Evolutionary conservation across 2,329 filamentous ascomycete genomes (phyloP), one percentile per base, ranked within the genome.

Genomic region (Nemania bipapillata): DNA sequence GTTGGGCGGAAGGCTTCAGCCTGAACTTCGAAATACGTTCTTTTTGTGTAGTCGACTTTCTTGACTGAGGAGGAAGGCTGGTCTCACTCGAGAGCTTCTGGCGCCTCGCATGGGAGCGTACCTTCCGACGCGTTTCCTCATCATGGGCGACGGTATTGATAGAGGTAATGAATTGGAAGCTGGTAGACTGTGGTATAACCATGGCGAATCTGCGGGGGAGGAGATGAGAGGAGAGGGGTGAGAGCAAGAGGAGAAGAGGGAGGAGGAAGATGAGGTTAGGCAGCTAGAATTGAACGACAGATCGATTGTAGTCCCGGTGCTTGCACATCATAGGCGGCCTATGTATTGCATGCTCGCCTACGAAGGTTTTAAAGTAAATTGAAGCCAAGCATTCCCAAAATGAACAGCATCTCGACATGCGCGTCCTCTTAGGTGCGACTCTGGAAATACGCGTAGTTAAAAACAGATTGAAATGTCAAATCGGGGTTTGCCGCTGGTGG

Each of bases 121-220:
- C 77, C 58, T 73, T 77, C n/a, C 77, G 76, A 47, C 77, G 76
- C 26, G 77, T 79, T 66, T 79, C 77, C n/a, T 78, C 77, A 71
- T 78, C 76, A 55, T 77, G 77, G 49, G 74, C 71, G 55, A 79
- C 77, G 12, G 77, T 79, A 65, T 78, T 79, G 68, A 79, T 78
- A 24, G 77, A 79, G 30, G 77, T 79, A 37, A 79, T 79, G 72
- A 79, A 79, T 63, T 79, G 77, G 47, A 79, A 79, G 12, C 69
- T 73, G 12, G 75, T 74, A n/a, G 50, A 8, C 55, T 68, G 62
- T 55, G 70, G 65, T 55, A 62, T 68, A 65, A 68, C 70, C 52
- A 63, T 69, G 50, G 55, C 58, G 70, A 56, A 54, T 63, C n/a
- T 32, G 40, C 68, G 15, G 42, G 17, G 42, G 28, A 32, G n/a